phyloP scores from a whole-genome alignment of 179 eudicot genomes.

The Camellia oleifera region DNA sequence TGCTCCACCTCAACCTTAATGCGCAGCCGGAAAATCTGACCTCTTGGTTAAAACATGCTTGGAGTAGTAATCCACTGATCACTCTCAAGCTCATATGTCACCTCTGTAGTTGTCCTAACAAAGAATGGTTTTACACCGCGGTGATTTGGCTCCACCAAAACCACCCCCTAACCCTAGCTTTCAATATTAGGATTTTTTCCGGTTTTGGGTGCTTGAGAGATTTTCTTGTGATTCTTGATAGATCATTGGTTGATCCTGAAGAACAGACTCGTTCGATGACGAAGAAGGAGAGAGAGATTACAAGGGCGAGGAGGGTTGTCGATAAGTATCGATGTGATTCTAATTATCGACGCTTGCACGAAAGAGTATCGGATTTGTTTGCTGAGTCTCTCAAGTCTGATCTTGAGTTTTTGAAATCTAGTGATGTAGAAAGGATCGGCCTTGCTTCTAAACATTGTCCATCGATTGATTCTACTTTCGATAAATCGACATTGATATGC shows the following conservation, averaged over 20 bases:
- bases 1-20: too few relatives aligned
- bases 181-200: background rate
- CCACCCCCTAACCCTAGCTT: constrained; percentile 5
- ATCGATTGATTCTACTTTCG: background rate
- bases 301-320: background rate
- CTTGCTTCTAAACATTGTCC: background rate
- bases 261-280: too few relatives aligned
- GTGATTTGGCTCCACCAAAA: background rate
- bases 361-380: background rate
- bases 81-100: background rate
- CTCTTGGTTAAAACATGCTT: background rate
- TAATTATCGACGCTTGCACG: background rate
- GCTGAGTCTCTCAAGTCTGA: background rate
- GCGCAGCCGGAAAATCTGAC: too few relatives aligned
- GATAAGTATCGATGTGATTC: background rate
- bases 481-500: background rate
- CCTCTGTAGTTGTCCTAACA: background rate
- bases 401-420: background rate
- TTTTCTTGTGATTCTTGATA: background rate
- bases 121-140: background rate
- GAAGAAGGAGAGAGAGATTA: background rate
- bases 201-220: background rate
- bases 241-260: too few relatives aligned
- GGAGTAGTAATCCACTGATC: background rate
- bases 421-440: background rate